Conservation (phyloP, 495 filamentous ascomycete genomes). For the Annulohypoxylon moriforme region DNA sequence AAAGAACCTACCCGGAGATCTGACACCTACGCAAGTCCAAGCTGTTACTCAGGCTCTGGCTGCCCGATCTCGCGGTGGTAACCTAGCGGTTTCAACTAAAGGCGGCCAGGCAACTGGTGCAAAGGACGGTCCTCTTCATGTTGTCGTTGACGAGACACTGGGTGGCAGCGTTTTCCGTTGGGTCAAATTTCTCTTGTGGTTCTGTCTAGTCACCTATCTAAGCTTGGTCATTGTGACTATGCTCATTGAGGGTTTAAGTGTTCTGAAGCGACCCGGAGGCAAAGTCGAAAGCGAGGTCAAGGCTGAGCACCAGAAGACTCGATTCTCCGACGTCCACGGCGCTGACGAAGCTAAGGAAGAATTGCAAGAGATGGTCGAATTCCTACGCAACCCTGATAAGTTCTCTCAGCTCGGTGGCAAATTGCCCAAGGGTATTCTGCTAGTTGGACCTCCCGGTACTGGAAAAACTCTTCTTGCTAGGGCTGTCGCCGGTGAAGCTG, state of each 20-base stretch:
- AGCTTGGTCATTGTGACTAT: constrained; percentile 79
- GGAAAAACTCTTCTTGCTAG: constrained; percentile 98
- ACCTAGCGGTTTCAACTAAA: constrained; percentile 64
- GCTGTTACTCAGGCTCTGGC: constrained; percentile 89
- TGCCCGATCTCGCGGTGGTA: constrained; percentile 75
- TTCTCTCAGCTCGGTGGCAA: constrained; percentile 95
- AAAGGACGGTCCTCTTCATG: constrained; percentile 85
- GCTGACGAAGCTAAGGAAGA: constrained; percentile 99
- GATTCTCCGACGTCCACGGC: constrained; percentile 94
- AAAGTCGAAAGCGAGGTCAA: constrained; percentile 81
- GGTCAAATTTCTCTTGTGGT: constrained; percentile 85
- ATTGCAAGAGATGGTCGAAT: constrained; percentile 95
- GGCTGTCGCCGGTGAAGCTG: constrained; percentile 95
- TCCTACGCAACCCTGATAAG: constrained; percentile 88
- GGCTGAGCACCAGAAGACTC: constrained; percentile 87
- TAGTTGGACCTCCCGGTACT: constrained; percentile 95
- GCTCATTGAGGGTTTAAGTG: constrained; percentile 78
- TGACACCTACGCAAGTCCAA: constrained; percentile 75
- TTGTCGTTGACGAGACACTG: constrained; percentile 93
- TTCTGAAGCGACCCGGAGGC: constrained; percentile 80
- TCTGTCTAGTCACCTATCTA: constrained; percentile 79
- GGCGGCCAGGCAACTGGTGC: constrained; percentile 64
- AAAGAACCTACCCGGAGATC: constrained; percentile 48
- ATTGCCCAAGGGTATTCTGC: constrained; percentile 93
- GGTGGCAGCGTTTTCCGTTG: constrained; percentile 84